These are phyloP conservation scores for Termitomyces sp. DNA, from an alignment of 768 basidiomycete genomes.

Conservation along the genomic window DNA sequence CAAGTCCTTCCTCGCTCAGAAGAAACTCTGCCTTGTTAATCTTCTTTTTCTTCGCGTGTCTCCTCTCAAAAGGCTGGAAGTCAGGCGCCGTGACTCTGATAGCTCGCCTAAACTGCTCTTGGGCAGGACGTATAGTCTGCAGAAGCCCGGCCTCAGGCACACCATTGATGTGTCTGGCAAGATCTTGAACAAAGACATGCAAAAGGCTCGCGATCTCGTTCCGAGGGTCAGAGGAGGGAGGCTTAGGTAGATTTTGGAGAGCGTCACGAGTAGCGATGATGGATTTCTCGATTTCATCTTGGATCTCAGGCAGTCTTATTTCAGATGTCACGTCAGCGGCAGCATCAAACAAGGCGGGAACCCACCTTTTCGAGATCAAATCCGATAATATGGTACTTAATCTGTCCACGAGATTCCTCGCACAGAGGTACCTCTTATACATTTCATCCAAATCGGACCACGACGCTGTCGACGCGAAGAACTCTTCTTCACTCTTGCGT, in stretches of 20 bases:
- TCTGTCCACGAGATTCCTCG: constrained; percentile 50
- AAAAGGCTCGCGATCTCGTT: constrained; percentile 52
- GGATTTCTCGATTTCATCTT: constrained; percentile 49
- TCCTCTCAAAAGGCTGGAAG: constrained; percentile 48
- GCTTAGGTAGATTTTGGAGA: constrained; percentile 34
- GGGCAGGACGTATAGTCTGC: constrained; percentile 50
- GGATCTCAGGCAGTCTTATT: constrained; percentile 58
- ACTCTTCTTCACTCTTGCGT: constrained; percentile 50
- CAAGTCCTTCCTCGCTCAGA: constrained; percentile 33
- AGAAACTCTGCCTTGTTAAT: constrained; percentile 30
- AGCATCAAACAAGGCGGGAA: not conserved
- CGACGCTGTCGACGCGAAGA: constrained; percentile 47
- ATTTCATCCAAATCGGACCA: constrained; percentile 53
- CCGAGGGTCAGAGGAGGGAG: constrained; percentile 53
- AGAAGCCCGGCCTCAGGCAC: constrained; percentile 51
- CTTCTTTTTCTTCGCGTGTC: constrained; percentile 9
- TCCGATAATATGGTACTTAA: constrained; percentile 62
- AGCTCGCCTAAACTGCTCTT: constrained; percentile 41
- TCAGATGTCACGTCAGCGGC: not conserved
- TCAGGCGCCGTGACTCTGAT: constrained; percentile 55
- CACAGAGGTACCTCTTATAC: constrained; percentile 53
- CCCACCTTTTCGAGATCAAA: constrained; percentile 58
- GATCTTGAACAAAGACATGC: constrained; percentile 42
- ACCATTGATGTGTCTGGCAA: constrained; percentile 48
- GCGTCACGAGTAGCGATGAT: constrained; percentile 35